phyloP scores from a whole-genome alignment of 345 rosid genomes.

The Populus ilicifolia region DNA sequence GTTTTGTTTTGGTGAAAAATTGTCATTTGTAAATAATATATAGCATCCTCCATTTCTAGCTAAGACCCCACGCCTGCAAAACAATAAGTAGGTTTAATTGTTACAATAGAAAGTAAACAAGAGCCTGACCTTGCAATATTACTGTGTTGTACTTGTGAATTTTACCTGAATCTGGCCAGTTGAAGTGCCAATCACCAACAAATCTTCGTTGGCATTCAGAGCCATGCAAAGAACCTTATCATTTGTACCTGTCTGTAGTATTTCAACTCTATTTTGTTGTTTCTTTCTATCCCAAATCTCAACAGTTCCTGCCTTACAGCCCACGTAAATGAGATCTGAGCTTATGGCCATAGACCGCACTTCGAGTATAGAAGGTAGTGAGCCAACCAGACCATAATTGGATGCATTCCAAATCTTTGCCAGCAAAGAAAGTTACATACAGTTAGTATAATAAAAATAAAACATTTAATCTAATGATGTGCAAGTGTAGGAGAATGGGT shows the following conservation, averaged over 20 bases:
- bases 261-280: conserved; percentile 41
- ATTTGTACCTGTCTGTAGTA: conserved; percentile 39
- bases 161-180: conserved; percentile 63
- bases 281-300: conserved; percentile 67
- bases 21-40: not conserved
- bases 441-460: not conserved
- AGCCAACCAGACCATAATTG: conserved; percentile 42
- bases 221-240: conserved; percentile 48
- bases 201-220: conserved; percentile 48
- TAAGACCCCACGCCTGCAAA: conserved; percentile 64
- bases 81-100: not conserved
- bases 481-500: not conserved
- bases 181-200: conserved; percentile 54
- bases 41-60: conserved; percentile 22
- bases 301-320: conserved; percentile 53
- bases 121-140: not conserved
- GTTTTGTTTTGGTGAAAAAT: not conserved
- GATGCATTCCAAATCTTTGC: conserved; percentile 54
- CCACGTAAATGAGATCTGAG: conserved; percentile 57
- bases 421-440: not conserved
- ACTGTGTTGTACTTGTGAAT: no score
- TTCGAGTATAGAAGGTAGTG: conserved; percentile 39
- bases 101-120: not conserved
- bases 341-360: conserved; percentile 48
- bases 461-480: not conserved